phyloP scores from a whole-genome alignment of 2,329 filamentous ascomycete species.

The Trichoderma sp. region DNA sequence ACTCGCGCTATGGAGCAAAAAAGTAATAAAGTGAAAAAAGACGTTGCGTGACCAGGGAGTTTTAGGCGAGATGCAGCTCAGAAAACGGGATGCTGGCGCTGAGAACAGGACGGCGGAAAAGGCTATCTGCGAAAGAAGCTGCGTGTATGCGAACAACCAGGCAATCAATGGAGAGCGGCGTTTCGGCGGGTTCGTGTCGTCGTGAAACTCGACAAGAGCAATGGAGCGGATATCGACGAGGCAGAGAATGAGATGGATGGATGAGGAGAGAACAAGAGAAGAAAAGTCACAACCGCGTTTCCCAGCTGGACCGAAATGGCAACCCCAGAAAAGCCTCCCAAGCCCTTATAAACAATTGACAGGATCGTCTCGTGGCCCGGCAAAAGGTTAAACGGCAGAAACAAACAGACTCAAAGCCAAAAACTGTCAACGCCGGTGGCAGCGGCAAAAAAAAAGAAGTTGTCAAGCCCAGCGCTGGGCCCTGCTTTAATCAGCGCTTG shows the following conservation, averaged over 20 bases:
- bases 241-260: not conserved
- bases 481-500: conserved; percentile 6
- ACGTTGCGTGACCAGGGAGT: not conserved
- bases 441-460: not conserved
- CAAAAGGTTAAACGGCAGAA: conserved; percentile 11
- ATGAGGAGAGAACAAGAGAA: not conserved
- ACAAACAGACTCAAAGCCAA: not conserved
- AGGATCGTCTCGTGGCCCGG: not conserved
- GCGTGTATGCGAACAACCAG: not conserved
- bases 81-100: conserved; percentile 8
- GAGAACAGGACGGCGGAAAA: not conserved
- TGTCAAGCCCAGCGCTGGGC: not conserved
- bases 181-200: not conserved
- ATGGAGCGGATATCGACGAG: not conserved
- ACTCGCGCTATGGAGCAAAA: not conserved
- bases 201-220: not conserved
- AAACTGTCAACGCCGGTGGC: not conserved
- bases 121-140: not conserved
- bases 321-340: not conserved
- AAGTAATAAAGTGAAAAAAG: too few species aligned
- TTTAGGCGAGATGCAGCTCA: not conserved
- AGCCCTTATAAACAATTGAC: not conserved
- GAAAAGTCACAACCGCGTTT: not conserved
- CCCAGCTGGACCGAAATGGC: not conserved
- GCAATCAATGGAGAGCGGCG: not conserved